Evolutionary conservation across 2,329 filamentous ascomycete genomes (phyloP).

Genomic region (Fusarium hainanense): DNA sequence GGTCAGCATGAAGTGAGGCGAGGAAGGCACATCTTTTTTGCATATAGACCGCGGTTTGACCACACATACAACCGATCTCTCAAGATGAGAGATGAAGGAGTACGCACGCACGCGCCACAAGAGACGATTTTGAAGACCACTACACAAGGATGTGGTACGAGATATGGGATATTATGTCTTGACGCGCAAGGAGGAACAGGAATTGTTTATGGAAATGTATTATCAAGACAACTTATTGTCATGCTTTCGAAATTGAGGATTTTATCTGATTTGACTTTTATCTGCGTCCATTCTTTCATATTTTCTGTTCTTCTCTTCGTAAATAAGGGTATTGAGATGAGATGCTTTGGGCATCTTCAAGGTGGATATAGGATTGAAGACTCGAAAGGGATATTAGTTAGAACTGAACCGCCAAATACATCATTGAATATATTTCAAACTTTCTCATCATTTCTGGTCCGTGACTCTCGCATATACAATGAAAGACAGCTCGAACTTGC

Average conservation of each 20-base stretch:
- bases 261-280: constrained; percentile 18
- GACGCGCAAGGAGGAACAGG: constrained; percentile 28
- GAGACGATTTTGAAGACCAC: constrained; percentile 35
- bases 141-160: constrained; percentile 37
- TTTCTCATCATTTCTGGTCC: not conserved
- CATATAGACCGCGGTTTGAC: constrained; percentile 45
- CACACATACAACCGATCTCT: constrained; percentile 35
- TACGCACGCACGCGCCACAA: constrained; percentile 34
- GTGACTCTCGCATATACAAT: not conserved
- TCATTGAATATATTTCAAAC: not conserved
- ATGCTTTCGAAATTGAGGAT: constrained; percentile 36
- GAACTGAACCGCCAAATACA: not conserved
- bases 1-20: constrained; percentile 24
- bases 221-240: constrained; percentile 39
- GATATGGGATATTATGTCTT: constrained; percentile 36
- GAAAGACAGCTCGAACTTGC: not conserved
- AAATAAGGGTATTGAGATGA: not conserved
- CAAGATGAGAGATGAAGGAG: constrained; percentile 23
- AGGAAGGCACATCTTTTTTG: constrained; percentile 35
- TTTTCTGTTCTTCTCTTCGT: not conserved
- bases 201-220: constrained; percentile 44
- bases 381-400: not conserved
- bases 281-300: not conserved
- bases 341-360: not conserved
- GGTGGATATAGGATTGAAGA: not conserved